phyloP scores from a whole-genome alignment of 2,329 filamentous ascomycete species.

The Monosporascus sp. region DNA sequence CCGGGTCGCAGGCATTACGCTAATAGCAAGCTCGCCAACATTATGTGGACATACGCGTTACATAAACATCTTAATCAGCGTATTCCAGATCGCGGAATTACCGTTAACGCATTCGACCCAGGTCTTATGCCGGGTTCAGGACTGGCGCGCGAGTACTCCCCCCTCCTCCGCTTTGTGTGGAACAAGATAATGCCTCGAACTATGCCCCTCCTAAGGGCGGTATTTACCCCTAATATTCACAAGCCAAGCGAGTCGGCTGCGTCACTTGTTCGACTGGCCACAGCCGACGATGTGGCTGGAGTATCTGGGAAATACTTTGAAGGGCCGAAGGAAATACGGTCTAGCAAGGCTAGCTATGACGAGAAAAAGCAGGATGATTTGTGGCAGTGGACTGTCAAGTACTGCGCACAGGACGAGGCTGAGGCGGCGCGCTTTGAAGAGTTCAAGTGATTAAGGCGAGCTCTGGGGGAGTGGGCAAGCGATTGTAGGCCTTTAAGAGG shows the following conservation, averaged over 20 bases:
- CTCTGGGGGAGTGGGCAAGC: too few relatives aligned
- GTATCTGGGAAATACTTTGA: slow-evolving; percentile 41
- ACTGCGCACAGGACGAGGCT: slow-evolving; percentile 6
- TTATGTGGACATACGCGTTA: slow-evolving; percentile 44
- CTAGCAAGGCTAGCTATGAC: slow-evolving; percentile 39
- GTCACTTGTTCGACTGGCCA: slow-evolving; percentile 35
- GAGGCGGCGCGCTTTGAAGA: neutral
- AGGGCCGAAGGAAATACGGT: slow-evolving; percentile 32
- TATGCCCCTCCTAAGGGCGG: slow-evolving; percentile 29
- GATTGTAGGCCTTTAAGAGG: too few relatives aligned
- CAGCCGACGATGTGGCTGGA: slow-evolving; percentile 26
- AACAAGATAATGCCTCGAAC: slow-evolving; percentile 29
- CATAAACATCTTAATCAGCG: slow-evolving; percentile 27
- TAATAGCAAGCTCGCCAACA: slow-evolving; percentile 42
- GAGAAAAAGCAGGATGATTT: slow-evolving; percentile 43
- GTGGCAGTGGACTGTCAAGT: slow-evolving; percentile 41
- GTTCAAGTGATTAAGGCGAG: neutral
- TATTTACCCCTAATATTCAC: slow-evolving; percentile 33
- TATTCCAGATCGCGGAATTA: slow-evolving; percentile 22
- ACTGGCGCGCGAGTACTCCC: slow-evolving; percentile 29
- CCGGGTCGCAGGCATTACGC: slow-evolving; percentile 36
- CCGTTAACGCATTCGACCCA: slow-evolving; percentile 40
- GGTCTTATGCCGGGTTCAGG: slow-evolving; percentile 45
- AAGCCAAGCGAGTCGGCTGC: slow-evolving; percentile 33
- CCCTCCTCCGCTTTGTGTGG: slow-evolving; percentile 29